Base-by-base conservation (phyloP, 2,329 filamentous ascomycete species). In the Cladophialophora immunda region DNA sequence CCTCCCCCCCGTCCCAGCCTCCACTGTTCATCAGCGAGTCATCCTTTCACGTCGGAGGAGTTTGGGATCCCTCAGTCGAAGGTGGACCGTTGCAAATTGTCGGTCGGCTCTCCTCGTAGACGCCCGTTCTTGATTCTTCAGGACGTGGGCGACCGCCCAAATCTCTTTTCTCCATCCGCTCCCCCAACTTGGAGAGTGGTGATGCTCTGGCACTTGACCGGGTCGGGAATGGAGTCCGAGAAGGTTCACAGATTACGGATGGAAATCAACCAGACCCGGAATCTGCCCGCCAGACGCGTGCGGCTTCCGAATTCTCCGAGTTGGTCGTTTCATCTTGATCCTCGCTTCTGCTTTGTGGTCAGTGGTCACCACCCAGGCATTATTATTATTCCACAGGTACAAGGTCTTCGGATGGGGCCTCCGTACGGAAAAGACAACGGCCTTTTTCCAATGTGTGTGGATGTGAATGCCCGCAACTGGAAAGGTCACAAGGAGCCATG, bases 271-370 rank as follows among this genome's bases (percentile, higher is more conserved):
- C 45, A 50, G 45, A 25, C 45, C 15, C 38, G 45, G 45, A 50
- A 50, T 25, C 45, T 50, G 45, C 45, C 45, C 45, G 45, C 45
- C 19, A 25, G 22, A 25, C 45, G 19, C 45, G 19, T 25, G 45
- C 45, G 45, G 45, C 19, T 25, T 50, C 45, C 45, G 45, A 50
- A 50, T 50, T 50, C 45, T 50, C 45, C 45, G 45, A 50, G 45
- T 25, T 50, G 45, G 45, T 50, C 45, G 45, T 50, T 50, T 50
- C 45, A 50, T 50, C 45, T 50, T 50, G 19, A 11, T 50, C 45
- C 19, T 50, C 45, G 45, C 45, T 50, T 50, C 7, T 50, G 41
- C n/a, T 4, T 22, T 8, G n/a, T 47, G 38, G 38, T 41, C 15
- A 41, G n/a, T 47, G 38, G 38, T 41, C 15, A 41, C 38, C 17